Conservation (phyloP, 805 yeast genomes). For the Cyberlindnera meyerae region DNA sequence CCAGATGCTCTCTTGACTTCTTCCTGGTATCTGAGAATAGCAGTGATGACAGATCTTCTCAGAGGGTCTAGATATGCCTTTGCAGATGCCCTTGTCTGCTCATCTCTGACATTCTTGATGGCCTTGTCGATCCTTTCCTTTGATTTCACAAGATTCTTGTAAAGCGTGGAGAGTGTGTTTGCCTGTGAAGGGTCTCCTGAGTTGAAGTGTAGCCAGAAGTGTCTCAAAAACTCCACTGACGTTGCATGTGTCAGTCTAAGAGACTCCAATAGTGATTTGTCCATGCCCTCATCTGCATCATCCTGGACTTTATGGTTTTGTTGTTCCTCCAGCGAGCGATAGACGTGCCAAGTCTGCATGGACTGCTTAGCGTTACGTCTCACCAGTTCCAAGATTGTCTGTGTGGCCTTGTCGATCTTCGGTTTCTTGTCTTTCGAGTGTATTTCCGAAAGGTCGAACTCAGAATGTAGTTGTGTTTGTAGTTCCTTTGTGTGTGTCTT, state of each 20-base stretch:
- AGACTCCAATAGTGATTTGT: conserved; percentile 39
- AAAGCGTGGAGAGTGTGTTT: conserved; percentile 39
- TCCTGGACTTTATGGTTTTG: conserved; percentile 23
- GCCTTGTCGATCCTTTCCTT: conserved; percentile 39
- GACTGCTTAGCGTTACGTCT: conserved; percentile 51
- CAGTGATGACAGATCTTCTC: conserved; percentile 39
- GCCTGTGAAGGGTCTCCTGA: conserved; percentile 44
- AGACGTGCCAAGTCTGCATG: conserved; percentile 39
- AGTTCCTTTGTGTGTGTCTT: conserved; percentile 18
- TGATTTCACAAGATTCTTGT: conserved; percentile 45
- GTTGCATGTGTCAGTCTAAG: conserved; percentile 64
- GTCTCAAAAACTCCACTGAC: conserved; percentile 68
- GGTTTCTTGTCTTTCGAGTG: conserved; percentile 24
- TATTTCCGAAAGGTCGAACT: conserved; percentile 28
- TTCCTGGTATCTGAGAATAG: conserved; percentile 41
- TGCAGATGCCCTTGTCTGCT: conserved; percentile 24
- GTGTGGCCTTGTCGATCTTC: conserved; percentile 37
- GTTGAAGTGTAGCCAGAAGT: conserved; percentile 65
- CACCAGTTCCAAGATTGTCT: conserved; percentile 43
- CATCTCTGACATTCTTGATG: conserved; percentile 27
- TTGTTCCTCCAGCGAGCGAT: conserved; percentile 23
- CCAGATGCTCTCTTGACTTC: conserved; percentile 6
- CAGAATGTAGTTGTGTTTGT: conserved; percentile 14
- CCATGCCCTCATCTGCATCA: conserved; percentile 31
- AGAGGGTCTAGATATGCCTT: conserved; percentile 39